Percentiles rank a stretch among this genome's conserved stretches.
These are phyloP conservation scores for Blastocystis sp. DNA, from an alignment of 352 stramenopile genomes.

Conservation along the genomic window DNA sequence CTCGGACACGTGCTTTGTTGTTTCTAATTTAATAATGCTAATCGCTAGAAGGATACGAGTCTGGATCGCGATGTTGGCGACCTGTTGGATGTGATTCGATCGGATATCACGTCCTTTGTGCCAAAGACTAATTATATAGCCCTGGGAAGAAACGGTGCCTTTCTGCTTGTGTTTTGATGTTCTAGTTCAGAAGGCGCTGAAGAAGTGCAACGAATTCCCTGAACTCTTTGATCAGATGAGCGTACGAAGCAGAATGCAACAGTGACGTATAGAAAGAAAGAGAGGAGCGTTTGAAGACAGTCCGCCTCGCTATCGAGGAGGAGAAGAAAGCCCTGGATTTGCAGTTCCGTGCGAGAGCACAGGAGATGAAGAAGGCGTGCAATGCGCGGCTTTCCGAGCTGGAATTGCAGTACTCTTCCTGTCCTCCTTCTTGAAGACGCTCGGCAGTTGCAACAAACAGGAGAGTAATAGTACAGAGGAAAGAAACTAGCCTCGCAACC, in stretches of 20 bases:
- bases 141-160: conserved; percentile 33
- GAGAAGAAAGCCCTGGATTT: conserved; percentile 47
- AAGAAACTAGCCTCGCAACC: conserved; percentile 2
- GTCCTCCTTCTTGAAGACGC: background rate
- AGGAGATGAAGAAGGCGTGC: conserved; percentile 40
- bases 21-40: background rate
- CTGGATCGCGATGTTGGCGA: conserved; percentile 27
- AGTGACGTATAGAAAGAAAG: conserved; percentile 8
- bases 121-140: conserved; percentile 52
- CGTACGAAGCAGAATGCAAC: background rate
- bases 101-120: background rate
- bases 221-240: conserved; percentile 28
- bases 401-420: background rate
- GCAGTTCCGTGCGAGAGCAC: conserved; percentile 4
- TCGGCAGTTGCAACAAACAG: background rate
- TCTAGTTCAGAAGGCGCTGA: conserved; percentile 61
- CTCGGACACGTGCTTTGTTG: conserved; percentile 45
- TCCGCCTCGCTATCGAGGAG: conserved; percentile 26
- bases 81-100: conserved; percentile 42
- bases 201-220: conserved; percentile 54
- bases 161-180: conserved; percentile 9
- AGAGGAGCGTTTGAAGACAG: background rate
- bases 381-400: background rate
- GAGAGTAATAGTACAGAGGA: background rate
- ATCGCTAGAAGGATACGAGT: conserved; percentile 20